These are phyloP conservation scores for Penicillium tannophilum DNA, from an alignment of 495 filamentous ascomycete species.

Conservation along the genomic window DNA sequence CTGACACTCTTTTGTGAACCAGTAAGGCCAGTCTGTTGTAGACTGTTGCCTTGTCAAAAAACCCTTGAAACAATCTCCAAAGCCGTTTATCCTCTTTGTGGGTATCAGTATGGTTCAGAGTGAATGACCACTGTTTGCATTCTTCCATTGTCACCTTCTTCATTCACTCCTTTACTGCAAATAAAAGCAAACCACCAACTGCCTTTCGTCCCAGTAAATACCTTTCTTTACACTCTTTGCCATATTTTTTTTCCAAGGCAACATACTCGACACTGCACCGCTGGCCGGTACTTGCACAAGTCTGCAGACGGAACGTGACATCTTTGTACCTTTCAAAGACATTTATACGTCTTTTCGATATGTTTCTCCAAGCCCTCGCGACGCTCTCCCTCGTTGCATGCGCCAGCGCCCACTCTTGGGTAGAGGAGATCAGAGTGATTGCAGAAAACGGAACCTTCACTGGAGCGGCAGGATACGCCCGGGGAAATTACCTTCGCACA, in stretches of 20 bases:
- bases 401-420: conserved; percentile 71
- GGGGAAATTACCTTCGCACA: conserved; percentile 59
- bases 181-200: not conserved
- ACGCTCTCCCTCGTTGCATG: conserved; percentile 40
- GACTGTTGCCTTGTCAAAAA: not conserved
- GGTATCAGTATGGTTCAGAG: conserved; percentile 14
- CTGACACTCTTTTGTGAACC: conserved; percentile 8
- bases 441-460: conserved; percentile 72
- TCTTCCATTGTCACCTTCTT: not conserved
- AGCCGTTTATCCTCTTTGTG: conserved; percentile 8
- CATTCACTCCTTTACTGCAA: not conserved
- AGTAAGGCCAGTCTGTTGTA: conserved; percentile 7
- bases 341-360: conserved; percentile 8
- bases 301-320: not conserved
- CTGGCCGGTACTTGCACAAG: conserved; percentile 18
- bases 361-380: conserved; percentile 13
- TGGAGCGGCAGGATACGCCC: conserved; percentile 66
- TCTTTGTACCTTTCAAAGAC: conserved; percentile 4
- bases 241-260: not conserved
- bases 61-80: conserved; percentile 1
- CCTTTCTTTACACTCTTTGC: not conserved
- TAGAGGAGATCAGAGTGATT: conserved; percentile 71
- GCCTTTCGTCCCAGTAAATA: not conserved
- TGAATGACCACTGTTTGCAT: conserved; percentile 7
- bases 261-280: conserved; percentile 8